Evolutionary conservation across 1,284 basidiomycete species (phyloP).

Genomic region (Ceratobasidium sp.): DNA sequence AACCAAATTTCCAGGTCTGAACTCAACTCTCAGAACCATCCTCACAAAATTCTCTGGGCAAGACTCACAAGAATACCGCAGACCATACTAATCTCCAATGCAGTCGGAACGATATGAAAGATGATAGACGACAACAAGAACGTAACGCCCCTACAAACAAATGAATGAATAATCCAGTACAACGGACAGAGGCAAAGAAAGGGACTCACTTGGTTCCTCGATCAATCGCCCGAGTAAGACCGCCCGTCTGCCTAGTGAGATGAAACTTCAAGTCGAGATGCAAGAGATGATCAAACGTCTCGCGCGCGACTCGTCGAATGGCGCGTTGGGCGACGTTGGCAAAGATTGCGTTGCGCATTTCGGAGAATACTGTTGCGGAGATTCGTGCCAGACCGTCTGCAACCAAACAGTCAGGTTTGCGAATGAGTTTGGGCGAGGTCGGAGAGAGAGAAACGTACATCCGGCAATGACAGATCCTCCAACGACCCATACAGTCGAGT

Average conservation of each 20-base stretch:
- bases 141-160: conserved; percentile 84
- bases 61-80: conserved; percentile 90
- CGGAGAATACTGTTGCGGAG: conserved; percentile 90
- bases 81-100: conserved; percentile 95
- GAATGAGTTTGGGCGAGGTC: neutral
- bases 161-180: too few species aligned
- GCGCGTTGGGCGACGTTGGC: conserved; percentile 96
- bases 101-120: conserved; percentile 96
- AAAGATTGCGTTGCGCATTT: conserved; percentile 96
- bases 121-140: conserved; percentile 95
- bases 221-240: conserved; percentile 96
- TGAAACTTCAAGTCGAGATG: conserved; percentile 95
- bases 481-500: conserved; percentile 90
- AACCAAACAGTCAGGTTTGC: neutral
- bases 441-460: conserved; percentile 71
- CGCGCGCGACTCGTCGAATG: conserved; percentile 91
- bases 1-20: conserved; percentile 96
- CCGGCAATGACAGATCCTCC: conserved; percentile 91
- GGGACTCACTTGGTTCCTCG: conserved; percentile 90
- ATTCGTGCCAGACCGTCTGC: conserved; percentile 92
- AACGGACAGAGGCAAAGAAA: too few species aligned
- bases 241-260: conserved; percentile 93
- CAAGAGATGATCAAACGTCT: conserved; percentile 94
- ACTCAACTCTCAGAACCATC: conserved; percentile 13
- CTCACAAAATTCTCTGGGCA: conserved; percentile 39